phyloP scores from a whole-genome alignment of 169 alveolate genomes.

The Plasmodium vivax region DNA sequence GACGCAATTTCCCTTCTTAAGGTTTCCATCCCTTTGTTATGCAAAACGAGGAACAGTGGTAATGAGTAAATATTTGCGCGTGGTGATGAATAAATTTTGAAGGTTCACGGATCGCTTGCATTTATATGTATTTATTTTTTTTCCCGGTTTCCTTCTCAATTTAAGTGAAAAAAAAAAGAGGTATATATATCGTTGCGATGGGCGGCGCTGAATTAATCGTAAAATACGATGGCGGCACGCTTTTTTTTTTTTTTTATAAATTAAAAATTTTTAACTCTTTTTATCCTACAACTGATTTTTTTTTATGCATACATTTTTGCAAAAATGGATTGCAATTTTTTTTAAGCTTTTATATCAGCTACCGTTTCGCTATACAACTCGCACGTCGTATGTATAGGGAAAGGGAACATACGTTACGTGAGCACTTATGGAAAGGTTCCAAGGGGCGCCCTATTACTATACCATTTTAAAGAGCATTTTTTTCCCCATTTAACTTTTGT shows the following conservation, averaged over 20 bases:
- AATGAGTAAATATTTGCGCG: background rate
- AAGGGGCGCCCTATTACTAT: background rate
- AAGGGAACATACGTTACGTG: background rate
- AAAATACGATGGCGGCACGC: background rate
- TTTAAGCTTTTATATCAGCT: background rate
- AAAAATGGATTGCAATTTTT: background rate
- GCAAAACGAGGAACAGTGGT: background rate
- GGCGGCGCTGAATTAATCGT: background rate
- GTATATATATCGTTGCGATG: background rate
- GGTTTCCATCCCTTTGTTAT: background rate
- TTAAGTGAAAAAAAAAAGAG: background rate
- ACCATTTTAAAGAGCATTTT: background rate
- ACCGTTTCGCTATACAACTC: background rate
- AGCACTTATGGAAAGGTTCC: background rate
- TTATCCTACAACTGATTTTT: background rate
- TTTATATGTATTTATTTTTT: background rate
- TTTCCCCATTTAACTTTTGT: background rate
- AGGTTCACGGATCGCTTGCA: background rate
- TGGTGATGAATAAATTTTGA: background rate
- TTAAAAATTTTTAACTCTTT: background rate
- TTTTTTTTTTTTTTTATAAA: background rate
- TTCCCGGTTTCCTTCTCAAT: background rate
- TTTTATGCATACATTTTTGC: background rate
- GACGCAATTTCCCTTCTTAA: background rate
- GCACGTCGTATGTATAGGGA: background rate